Conservation (phyloP, 345 rosid species). For the Pugionium cornutum region DNA sequence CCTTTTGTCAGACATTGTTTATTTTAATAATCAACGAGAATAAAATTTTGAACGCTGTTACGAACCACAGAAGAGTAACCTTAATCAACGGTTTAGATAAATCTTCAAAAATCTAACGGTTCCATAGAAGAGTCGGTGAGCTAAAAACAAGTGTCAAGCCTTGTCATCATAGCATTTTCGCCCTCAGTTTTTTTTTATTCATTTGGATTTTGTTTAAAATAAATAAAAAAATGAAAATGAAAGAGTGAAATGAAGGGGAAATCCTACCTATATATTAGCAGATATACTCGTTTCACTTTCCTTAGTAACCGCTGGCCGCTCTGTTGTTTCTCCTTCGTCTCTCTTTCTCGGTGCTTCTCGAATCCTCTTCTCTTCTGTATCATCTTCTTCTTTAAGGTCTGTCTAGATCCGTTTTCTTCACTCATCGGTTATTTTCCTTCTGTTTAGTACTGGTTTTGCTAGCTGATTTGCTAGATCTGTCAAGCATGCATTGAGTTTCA, state of each 20-base stretch:
- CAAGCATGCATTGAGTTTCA: conserved; percentile 18
- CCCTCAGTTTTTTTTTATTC: neutral
- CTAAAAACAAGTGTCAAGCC: conserved; percentile 24
- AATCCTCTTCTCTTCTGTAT: conserved; percentile 19
- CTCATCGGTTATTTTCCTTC: neutral
- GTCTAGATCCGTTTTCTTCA: conserved; percentile 23
- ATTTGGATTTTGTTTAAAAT: neutral
- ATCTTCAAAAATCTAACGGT: conserved; percentile 14
- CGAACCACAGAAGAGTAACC: conserved; percentile 22
- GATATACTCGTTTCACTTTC: conserved; percentile 26
- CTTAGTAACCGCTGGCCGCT: conserved; percentile 36
- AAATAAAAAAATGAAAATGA: neutral
- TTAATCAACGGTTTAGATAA: conserved; percentile 17
- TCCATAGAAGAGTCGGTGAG: conserved; percentile 25
- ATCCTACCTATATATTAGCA: conserved; percentile 38
- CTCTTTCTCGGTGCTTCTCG: conserved; percentile 32
- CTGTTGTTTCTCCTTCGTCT: conserved; percentile 23
- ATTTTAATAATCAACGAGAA: conserved; percentile 20
- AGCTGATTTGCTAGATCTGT: conserved; percentile 28
- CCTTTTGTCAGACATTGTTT: conserved; percentile 22
- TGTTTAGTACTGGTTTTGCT: neutral
- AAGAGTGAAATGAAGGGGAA: conserved; percentile 29
- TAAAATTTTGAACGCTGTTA: conserved; percentile 35
- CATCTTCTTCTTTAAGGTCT: conserved; percentile 29
- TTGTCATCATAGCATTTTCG: conserved; percentile 26